Conservation (phyloP, 192 early-diverging fungal species). For the Backusella parvicylindrica region DNA sequence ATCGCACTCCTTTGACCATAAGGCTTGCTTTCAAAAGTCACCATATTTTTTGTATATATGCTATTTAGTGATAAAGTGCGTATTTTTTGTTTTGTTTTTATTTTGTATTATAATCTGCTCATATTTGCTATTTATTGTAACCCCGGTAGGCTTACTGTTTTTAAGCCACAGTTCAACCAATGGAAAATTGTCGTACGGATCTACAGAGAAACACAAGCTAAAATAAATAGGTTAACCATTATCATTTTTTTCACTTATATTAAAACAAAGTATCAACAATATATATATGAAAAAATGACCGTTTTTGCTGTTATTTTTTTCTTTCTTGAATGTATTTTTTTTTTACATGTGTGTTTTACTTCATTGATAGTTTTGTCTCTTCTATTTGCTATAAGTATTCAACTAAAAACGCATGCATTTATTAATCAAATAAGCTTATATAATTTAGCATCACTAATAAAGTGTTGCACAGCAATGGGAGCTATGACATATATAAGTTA, state of each 20-base stretch:
- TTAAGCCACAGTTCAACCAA: not conserved
- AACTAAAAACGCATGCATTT: not conserved
- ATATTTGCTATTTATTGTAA: not conserved
- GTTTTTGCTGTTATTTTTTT: too few species aligned
- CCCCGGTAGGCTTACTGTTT: not conserved
- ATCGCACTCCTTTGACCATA: constrained; percentile 9
- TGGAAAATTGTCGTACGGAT: not conserved
- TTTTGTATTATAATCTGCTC: not conserved
- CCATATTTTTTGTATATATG: constrained; percentile 30
- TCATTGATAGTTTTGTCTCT: not conserved
- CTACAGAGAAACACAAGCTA: not conserved
- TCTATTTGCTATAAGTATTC: not conserved
- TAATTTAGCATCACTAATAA: not conserved
- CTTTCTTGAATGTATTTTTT: not conserved
- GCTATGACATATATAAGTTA: not conserved
- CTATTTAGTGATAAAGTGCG: not conserved
- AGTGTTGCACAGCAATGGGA: not conserved
- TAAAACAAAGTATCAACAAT: not conserved
- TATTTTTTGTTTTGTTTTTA: not conserved
- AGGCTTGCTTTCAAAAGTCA: constrained; percentile 35
- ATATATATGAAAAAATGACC: not conserved
- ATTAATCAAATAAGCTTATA: not conserved
- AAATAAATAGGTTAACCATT: not conserved
- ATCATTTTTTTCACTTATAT: not conserved
- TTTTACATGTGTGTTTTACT: not conserved